Percentiles rank a stretch among this genome's conserved stretches.
Conservation (phyloP, 2,329 filamentous ascomycete genomes). For the Thielaviopsis ethacetica region DNA sequence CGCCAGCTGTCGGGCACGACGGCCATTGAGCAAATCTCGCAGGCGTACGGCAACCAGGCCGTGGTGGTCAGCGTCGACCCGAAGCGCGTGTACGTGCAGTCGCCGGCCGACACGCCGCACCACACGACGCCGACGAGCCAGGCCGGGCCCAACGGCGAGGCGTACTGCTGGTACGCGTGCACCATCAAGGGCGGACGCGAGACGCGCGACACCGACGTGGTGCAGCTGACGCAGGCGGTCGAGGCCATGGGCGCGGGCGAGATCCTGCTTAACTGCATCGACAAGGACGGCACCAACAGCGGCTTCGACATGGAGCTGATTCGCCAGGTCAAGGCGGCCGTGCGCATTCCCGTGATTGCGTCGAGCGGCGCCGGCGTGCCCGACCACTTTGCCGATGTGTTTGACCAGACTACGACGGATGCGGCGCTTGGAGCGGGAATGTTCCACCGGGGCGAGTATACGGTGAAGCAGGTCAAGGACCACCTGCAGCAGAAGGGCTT, state of each 20-base stretch:
- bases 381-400: conserved; percentile 79
- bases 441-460: conserved; percentile 94
- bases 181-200: conserved; percentile 92
- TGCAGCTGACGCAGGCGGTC: conserved; percentile 73
- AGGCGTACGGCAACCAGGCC: conserved; percentile 88
- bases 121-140: conserved; percentile 51
- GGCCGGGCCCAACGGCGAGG: conserved; percentile 60
- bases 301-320: conserved; percentile 93
- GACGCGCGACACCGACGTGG: conserved; percentile 82
- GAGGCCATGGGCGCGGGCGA: conserved; percentile 94
- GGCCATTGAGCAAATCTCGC: conserved; percentile 87
- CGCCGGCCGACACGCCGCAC: conserved; percentile 55
- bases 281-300: conserved; percentile 85
- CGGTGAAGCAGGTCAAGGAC: conserved; percentile 85
- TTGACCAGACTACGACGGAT: conserved; percentile 70
- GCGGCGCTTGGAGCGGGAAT: conserved; percentile 91
- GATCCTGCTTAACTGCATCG: conserved; percentile 92
- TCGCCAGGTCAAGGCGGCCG: conserved; percentile 66
- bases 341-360: conserved; percentile 88
- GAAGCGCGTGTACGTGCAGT: conserved; percentile 75
- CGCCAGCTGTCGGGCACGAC: conserved; percentile 60
- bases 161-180: conserved; percentile 90
- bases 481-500: conserved; percentile 55
- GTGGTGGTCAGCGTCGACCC: conserved; percentile 94
- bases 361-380: conserved; percentile 84